These are phyloP conservation scores for Escovopsis sp. DNA, from an alignment of 2,329 filamentous ascomycete species.

Conservation along the genomic window DNA sequence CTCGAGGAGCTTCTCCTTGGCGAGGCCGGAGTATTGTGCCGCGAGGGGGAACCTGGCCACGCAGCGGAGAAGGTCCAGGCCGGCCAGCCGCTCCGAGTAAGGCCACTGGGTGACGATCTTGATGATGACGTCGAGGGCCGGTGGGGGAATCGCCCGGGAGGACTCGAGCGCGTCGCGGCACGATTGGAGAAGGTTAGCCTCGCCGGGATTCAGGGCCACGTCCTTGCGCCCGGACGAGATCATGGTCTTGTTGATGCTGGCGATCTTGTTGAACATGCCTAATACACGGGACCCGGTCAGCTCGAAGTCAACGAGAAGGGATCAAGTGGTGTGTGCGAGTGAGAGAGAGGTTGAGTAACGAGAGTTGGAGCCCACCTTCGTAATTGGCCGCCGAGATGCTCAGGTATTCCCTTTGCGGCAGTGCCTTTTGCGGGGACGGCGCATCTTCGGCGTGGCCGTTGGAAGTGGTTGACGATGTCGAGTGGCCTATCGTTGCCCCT, in stretches of 20 bases:
- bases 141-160: conserved; percentile 29
- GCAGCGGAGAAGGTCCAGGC: conserved; percentile 76
- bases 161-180: conserved; percentile 51
- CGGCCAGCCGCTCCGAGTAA: conserved; percentile 62
- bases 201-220: conserved; percentile 54
- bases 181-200: conserved; percentile 45
- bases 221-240: conserved; percentile 58
- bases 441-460: conserved; percentile 63
- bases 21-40: conserved; percentile 41
- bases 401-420: conserved; percentile 70
- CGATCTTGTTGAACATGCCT: conserved; percentile 61
- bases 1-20: conserved; percentile 44
- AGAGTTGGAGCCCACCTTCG: conserved; percentile 24
- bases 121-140: conserved; percentile 47
- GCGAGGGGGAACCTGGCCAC: conserved; percentile 53
- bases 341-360: background rate
- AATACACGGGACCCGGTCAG: no score
- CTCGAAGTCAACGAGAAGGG: no score
- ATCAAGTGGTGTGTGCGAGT: conserved; percentile 19
- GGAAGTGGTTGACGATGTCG: conserved; percentile 43
- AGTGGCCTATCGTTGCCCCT: conserved; percentile 64
- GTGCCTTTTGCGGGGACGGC: conserved; percentile 45
- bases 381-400: conserved; percentile 61
- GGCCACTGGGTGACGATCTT: conserved; percentile 70
- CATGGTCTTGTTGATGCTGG: conserved; percentile 59